Evolutionary conservation across 2,329 filamentous ascomycete species (phyloP), one percentile per base, ranked within the genome.

Genomic region (Pezicula radicicola): DNA sequence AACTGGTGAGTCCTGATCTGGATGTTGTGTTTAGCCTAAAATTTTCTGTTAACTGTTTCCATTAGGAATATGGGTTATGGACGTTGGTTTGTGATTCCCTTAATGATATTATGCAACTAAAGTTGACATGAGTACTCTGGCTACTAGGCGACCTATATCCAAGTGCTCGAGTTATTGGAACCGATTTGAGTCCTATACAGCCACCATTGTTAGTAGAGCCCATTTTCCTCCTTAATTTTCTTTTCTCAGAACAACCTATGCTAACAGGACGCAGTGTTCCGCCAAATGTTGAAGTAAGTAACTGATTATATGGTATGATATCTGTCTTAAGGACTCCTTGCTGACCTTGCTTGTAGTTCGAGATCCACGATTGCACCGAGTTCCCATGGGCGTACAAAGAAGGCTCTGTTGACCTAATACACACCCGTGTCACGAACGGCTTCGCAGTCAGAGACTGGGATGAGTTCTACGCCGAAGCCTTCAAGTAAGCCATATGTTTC

Each of bases 331-430:
- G 21, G 21, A 21, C 5, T 5, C 21, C 21, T 21, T 21, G 21
- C 44, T 78, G 73, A 63, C 75, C 78, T 2, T 76, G 83, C 47
- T 72, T 75, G 1, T 76, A 55, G 48, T 57, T 60, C 28, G 45
- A 50, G 10, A 54, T 81, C 51, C 78, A 82, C 59, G 81, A 77
- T 57, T 75, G 37, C 18, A 7, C 82, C 41, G 79, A 83, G 61
- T 75, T 74, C 1, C 75, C 79, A 80, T 80, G 55, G 56, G 49
- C 53, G 4, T 60, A 55, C 37, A 49, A 54, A 13, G 45, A 46
- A 30, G 46, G 48, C 36, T 36, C 39, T 28, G 28, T 56, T 19
- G 56, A 56, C 28, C 49, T 60, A n/a, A 49, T 60, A 28, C 55
- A 60, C 37, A 50, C 49, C 1, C 54, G 57, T 33, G n/a, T 58